Percentiles rank a stretch among this genome's conserved stretches.
These are phyloP conservation scores for Lophiostoma macrostomum DNA, from an alignment of 495 filamentous ascomycete genomes.

Conservation along the genomic window DNA sequence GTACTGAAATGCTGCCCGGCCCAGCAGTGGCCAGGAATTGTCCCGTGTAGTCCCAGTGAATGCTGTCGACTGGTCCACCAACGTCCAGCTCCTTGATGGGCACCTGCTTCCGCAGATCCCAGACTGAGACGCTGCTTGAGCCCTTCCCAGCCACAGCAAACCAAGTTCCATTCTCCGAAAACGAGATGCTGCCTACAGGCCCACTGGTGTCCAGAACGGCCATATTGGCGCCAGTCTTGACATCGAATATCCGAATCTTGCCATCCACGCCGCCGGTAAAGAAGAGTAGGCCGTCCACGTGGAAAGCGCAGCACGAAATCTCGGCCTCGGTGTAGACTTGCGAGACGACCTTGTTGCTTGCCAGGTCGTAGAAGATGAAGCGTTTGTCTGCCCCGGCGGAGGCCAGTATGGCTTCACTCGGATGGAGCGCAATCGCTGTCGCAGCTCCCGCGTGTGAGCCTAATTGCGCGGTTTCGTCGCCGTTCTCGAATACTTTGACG, in stretches of 20 bases:
- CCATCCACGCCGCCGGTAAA: conserved; percentile 73
- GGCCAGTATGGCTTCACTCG: conserved; percentile 77
- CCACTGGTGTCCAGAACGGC: conserved; percentile 66
- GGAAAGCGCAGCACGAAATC: conserved; percentile 77
- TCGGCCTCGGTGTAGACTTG: conserved; percentile 81
- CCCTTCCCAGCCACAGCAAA: conserved; percentile 74
- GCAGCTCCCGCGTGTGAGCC: conserved; percentile 75
- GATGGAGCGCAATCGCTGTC: conserved; percentile 75
- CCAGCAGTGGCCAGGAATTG: conserved; percentile 87
- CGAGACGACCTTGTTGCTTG: conserved; percentile 59
- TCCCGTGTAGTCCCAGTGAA: conserved; percentile 91
- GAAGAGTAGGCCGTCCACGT: conserved; percentile 94
- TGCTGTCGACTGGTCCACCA: conserved; percentile 65
- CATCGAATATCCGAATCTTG: conserved; percentile 81
- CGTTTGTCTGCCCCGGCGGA: conserved; percentile 91
- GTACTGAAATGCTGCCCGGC: conserved; percentile 75
- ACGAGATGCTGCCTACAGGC: conserved; percentile 69
- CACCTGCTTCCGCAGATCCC: conserved; percentile 82
- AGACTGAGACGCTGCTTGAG: conserved; percentile 74
- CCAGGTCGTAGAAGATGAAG: conserved; percentile 84
- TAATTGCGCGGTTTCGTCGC: conserved; percentile 61
- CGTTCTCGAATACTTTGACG: conserved; percentile 71
- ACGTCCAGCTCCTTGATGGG: conserved; percentile 77
- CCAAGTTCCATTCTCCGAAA: conserved; percentile 98
- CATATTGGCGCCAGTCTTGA: conserved; percentile 66